Base-by-base conservation (phyloP, 2,329 filamentous ascomycete genomes). In the Akanthomyces lecanii region DNA sequence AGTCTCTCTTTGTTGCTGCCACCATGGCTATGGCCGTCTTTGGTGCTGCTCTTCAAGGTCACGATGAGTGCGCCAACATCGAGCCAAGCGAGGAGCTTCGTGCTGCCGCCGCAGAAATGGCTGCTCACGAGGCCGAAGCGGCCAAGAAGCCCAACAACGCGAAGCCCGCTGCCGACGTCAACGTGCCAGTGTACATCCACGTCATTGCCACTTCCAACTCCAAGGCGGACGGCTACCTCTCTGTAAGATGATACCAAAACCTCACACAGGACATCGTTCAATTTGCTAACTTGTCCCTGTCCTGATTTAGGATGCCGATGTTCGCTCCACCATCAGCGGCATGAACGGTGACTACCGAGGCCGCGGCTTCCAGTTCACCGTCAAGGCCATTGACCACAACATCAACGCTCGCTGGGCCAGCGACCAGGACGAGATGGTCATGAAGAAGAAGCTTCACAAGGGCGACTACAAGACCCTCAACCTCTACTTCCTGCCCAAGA, bases 331-430 rank as follows among this genome's bases (percentile, higher is more conserved):
- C 7, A 33, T 63, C 30, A 18, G 6, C 16, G 48, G 1, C 23
- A 53, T 59, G 38, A 63, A 63, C 38, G 5, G 4, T 1, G n/a
- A 58, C 54, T 63, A 53, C 47, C 2, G 6, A 1, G 61, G 54
- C 38, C n/a, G 28, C 28, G 61, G 61, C 38, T 63, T 63, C 38
- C 47, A 59, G 47, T 84, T 83, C 71, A 75, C 73, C 30, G 74
- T 81, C 47, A 72, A 76, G 23, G 73, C 73, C 60, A 79, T 72
- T 23, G 76, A 77, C 62, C 78, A 74, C 65, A 81, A 81, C 42
- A 71, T 82, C 67, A 82, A 84, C 73, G 45, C 70, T 23, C 71
- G 71, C 67, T 84, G 80, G 79, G 78, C 79, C 36, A 66, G 64
- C 16, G 79, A 78, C 28, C 71, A 72, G 2, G 65, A 67, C n/a